Evolutionary conservation across 495 filamentous ascomycete genomes (phyloP).

Genomic region (Parachaetomium inaequale): DNA sequence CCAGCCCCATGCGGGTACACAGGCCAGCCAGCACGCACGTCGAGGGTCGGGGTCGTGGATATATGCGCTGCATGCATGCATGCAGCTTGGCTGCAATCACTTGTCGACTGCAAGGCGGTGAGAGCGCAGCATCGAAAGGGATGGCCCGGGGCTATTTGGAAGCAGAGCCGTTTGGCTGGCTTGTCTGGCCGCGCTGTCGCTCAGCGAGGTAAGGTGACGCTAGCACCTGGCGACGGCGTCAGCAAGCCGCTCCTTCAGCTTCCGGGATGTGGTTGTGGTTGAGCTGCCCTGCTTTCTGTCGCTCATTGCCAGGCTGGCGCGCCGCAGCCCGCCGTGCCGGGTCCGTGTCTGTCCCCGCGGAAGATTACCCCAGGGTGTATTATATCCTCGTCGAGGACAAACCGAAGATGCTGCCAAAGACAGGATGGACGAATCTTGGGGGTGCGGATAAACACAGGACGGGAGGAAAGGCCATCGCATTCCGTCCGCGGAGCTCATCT

Average conservation of each 20-base stretch:
- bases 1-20: constrained; percentile 2
- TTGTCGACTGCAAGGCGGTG: constrained; percentile 21
- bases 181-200: neutral
- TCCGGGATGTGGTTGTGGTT: neutral
- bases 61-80: constrained; percentile 12
- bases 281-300: neutral
- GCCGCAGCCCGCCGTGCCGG: constrained; percentile 4
- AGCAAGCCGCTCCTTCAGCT: neutral
- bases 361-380: neutral
- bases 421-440: neutral
- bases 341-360: neutral
- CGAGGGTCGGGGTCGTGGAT: constrained; percentile 7
- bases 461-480: neutral
- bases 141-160: constrained; percentile 6
- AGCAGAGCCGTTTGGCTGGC: constrained; percentile 15
- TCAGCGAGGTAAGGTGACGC: constrained; percentile 7
- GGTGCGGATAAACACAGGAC: neutral
- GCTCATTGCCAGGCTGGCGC: constrained; percentile 4
- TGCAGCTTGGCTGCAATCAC: constrained; percentile 22
- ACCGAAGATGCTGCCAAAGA: neutral
- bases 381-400: neutral
- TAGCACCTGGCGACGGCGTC: constrained; percentile 4
- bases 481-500: constrained; percentile 6
- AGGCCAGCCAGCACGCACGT: constrained; percentile 7
- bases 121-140: neutral